Conservation (phyloP, 2,329 filamentous ascomycete species). For the Erysiphe pisi region DNA sequence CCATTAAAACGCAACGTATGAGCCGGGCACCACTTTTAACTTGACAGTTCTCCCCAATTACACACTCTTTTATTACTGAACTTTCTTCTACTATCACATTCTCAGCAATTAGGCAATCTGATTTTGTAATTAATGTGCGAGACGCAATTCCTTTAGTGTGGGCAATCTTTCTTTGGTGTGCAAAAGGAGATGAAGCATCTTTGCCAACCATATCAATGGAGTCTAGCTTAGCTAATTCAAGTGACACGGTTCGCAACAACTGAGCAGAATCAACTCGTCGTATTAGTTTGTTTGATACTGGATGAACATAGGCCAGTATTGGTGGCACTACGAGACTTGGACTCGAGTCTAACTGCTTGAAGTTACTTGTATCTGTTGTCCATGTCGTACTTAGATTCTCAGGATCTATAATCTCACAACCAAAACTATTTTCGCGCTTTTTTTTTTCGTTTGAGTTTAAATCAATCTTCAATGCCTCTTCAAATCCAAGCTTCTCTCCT, state of each 20-base stretch:
- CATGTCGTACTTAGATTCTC: conserved; percentile 35
- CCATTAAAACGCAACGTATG: conserved; percentile 83
- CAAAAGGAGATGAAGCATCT: conserved; percentile 56
- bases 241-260: conserved; percentile 67
- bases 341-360: conserved; percentile 29
- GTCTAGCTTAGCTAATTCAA: conserved; percentile 77
- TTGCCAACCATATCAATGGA: conserved; percentile 53
- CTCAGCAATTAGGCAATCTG: conserved; percentile 72
- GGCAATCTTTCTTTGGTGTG: conserved; percentile 68
- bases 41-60: conserved; percentile 77
- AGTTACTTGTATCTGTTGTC: conserved; percentile 33
- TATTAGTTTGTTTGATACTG: conserved; percentile 49
- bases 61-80: conserved; percentile 80
- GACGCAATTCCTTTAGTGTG: conserved; percentile 72
- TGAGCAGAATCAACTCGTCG: conserved; percentile 80
- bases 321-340: conserved; percentile 50
- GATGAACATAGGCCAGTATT: conserved; percentile 73
- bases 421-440: conserved; percentile 34
- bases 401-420: conserved; percentile 34
- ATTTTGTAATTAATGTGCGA: conserved; percentile 68
- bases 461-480: conserved; percentile 48
- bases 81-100: conserved; percentile 86
- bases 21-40: conserved; percentile 79
- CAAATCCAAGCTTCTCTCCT: conserved; percentile 63
- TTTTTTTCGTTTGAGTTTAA: conserved; percentile 38